Conservation (phyloP, 768 basidiomycete species). For the Tephrocybe sp. region DNA sequence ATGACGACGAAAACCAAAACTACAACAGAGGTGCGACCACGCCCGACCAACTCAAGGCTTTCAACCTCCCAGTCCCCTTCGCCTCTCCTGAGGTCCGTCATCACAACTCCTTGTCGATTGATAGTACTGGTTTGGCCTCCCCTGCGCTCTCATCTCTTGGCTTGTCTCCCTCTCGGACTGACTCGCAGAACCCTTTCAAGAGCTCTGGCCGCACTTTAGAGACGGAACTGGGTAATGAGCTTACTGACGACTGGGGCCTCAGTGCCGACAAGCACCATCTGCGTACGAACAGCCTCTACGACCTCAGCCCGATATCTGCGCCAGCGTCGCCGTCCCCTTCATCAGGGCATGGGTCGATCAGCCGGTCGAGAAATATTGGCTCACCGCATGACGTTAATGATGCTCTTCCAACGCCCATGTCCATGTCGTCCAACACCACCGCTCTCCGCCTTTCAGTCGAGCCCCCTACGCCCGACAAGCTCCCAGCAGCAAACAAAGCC, state of each 20-base stretch:
- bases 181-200: slow-evolving; percentile 20
- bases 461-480: slow-evolving; percentile 39
- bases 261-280: slow-evolving; percentile 41
- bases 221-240: slow-evolving; percentile 57
- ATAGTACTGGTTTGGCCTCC: slow-evolving; percentile 26
- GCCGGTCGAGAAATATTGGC: slow-evolving; percentile 12
- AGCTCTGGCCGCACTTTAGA: slow-evolving; percentile 40
- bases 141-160: slow-evolving; percentile 35
- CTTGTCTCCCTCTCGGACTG: slow-evolving; percentile 23
- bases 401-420: slow-evolving; percentile 16
- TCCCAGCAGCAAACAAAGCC: slow-evolving; percentile 8
- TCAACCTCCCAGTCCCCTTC: slow-evolving; percentile 29
- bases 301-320: slow-evolving; percentile 43
- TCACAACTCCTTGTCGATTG: slow-evolving; percentile 30
- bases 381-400: slow-evolving; percentile 12
- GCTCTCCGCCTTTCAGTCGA: slow-evolving; percentile 38
- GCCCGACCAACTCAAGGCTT: slow-evolving; percentile 13
- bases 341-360: slow-evolving; percentile 9
- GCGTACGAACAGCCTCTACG: slow-evolving; percentile 54
- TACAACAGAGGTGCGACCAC: slow-evolving; percentile 14
- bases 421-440: slow-evolving; percentile 7
- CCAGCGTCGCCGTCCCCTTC: slow-evolving; percentile 32
- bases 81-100: slow-evolving; percentile 25
- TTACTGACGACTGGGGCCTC: slow-evolving; percentile 41
- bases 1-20: slow-evolving; percentile 17